A percentile compares a stretch with the other conserved stretches of the same genome.
phyloP scores from a whole-genome alignment of 106 monocot species.

The Dendrobium nobile region DNA sequence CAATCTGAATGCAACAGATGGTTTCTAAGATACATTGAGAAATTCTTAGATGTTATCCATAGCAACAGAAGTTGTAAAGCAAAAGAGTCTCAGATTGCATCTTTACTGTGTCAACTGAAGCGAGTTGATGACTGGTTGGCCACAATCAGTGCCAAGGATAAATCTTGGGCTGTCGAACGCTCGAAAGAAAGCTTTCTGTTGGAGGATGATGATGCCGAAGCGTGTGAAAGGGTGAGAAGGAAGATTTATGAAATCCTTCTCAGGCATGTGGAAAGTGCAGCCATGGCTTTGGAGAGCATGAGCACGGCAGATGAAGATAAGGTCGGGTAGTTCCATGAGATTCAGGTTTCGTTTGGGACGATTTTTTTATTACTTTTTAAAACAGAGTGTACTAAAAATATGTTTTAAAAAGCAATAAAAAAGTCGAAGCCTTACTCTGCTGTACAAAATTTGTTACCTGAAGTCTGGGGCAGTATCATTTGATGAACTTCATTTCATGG shows the following conservation, averaged over 20 bases:
- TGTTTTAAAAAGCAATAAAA: too few relatives aligned
- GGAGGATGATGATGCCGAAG: slow-evolving; percentile 38
- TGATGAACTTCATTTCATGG: too few relatives aligned
- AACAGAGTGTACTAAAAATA: too few relatives aligned
- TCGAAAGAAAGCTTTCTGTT: slow-evolving; percentile 17
- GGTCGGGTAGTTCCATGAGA: neutral
- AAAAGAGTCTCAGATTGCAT: slow-evolving; percentile 35
- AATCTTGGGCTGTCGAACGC: slow-evolving; percentile 2
- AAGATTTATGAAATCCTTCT: slow-evolving; percentile 55
- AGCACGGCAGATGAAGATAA: slow-evolving; percentile 33
- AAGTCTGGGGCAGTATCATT: too few relatives aligned
- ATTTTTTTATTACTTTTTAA: too few relatives aligned
- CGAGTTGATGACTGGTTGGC: slow-evolving; percentile 57
- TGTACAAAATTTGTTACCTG: too few relatives aligned
- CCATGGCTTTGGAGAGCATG: slow-evolving; percentile 36
- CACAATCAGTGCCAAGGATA: slow-evolving; percentile 14
- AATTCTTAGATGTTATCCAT: slow-evolving; percentile 34
- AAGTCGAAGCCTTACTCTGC: too few relatives aligned
- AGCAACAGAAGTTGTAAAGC: neutral
- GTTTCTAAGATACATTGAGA: slow-evolving; percentile 56
- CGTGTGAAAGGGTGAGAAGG: slow-evolving; percentile 48
- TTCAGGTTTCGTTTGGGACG: too few relatives aligned
- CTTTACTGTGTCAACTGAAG: slow-evolving; percentile 45
- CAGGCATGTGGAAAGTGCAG: slow-evolving; percentile 36
- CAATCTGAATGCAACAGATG: slow-evolving; percentile 45